Percentiles rank a stretch among this genome's conserved stretches.
Evolutionary conservation across 345 rosid species (phyloP).

Genomic region (Salix caprea): DNA sequence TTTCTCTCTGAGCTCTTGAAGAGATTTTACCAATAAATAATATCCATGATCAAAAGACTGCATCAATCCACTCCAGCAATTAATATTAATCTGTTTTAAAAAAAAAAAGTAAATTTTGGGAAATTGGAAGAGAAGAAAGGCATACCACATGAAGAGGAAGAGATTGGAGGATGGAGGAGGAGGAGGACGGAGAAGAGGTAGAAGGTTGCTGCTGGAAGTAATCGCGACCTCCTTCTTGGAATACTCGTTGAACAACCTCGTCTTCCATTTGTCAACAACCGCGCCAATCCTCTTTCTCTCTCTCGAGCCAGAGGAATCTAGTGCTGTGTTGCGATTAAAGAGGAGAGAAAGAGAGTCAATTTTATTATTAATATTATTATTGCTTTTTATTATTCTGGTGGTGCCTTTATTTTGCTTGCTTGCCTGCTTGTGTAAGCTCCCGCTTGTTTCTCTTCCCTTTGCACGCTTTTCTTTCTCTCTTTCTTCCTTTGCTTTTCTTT

Average conservation of each 20-base stretch:
- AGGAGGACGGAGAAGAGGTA: constrained; percentile 69
- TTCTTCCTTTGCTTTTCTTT: not conserved
- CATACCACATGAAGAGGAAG: constrained; percentile 93
- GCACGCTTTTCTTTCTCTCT: too few relatives aligned
- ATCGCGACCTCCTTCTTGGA: constrained; percentile 91
- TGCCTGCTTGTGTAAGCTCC: constrained; percentile 20
- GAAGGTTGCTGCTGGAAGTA: constrained; percentile 81
- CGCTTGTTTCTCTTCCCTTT: constrained; percentile 7
- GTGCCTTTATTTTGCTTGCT: not conserved
- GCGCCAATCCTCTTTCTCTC: not conserved
- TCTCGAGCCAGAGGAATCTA: not conserved
- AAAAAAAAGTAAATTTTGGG: not conserved
- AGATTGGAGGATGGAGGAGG: constrained; percentile 75
- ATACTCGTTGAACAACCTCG: constrained; percentile 89
- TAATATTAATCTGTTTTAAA: not conserved
- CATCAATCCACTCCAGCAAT: constrained; percentile 17
- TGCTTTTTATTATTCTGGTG: not conserved
- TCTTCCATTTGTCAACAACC: constrained; percentile 55
- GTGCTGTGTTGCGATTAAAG: not conserved
- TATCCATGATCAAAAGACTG: constrained; percentile 95
- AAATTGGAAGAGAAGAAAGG: not conserved
- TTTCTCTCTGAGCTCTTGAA: constrained; percentile 94
- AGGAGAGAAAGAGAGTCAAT: not conserved
- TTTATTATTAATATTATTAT: not conserved
- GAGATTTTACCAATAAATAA: constrained; percentile 80